These are phyloP conservation scores for Russula sp. DNA, from an alignment of 768 basidiomycete species.

Conservation along the genomic window DNA sequence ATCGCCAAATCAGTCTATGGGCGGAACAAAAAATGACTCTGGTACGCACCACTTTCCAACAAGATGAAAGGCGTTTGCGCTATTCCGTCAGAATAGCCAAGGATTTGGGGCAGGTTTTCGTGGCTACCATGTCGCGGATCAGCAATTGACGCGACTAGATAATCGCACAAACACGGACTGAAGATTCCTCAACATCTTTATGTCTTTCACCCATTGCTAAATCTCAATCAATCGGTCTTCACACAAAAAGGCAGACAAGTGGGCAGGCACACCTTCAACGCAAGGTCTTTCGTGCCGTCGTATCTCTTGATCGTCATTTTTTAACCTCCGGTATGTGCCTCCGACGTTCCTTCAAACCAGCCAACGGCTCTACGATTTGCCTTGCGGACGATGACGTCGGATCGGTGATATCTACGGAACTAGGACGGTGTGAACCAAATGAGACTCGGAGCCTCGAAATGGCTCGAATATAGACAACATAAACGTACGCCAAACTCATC, in stretches of 20 bases:
- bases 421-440: conserved; percentile 29
- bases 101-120: conserved; percentile 52
- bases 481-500: conserved; percentile 27
- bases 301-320: conserved; percentile 45
- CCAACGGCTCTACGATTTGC: conserved; percentile 33
- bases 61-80: conserved; percentile 50
- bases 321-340: conserved; percentile 44
- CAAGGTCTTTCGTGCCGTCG: conserved; percentile 38
- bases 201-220: conserved; percentile 50
- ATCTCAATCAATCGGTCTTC: background rate
- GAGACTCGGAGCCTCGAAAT: too few relatives aligned
- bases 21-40: background rate
- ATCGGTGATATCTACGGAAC: conserved; percentile 52
- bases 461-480: too few relatives aligned
- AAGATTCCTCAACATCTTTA: conserved; percentile 50
- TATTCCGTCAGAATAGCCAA: conserved; percentile 48
- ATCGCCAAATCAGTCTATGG: background rate
- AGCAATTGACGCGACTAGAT: background rate
- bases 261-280: conserved; percentile 35
- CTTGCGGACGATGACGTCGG: conserved; percentile 44
- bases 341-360: conserved; percentile 49
- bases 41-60: conserved; percentile 45
- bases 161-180: conserved; percentile 38
- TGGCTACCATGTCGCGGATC: conserved; percentile 38
- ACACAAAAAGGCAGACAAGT: too few relatives aligned